Conservation (phyloP, 768 basidiomycete genomes). For the Mycena vitilis region DNA sequence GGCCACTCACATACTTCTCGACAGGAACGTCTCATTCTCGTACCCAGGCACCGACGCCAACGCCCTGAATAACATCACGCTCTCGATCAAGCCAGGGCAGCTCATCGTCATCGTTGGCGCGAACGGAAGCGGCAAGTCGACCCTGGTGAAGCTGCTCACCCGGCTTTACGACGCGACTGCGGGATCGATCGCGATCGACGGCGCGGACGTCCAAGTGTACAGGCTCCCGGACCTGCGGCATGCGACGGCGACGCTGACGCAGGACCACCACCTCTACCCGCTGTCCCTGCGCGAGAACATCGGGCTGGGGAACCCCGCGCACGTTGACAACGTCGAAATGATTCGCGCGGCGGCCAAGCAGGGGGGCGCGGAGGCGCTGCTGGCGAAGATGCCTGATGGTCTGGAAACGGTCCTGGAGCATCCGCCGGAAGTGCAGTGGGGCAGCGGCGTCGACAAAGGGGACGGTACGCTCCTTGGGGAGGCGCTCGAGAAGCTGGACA, state of each 20-base stretch:
- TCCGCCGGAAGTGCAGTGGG: slow-evolving; percentile 13
- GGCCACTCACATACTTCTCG: neutral
- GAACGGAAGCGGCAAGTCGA: too few relatives aligned
- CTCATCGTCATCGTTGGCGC: too few relatives aligned
- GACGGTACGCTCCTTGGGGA: slow-evolving; percentile 36
- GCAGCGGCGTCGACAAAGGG: slow-evolving; percentile 15
- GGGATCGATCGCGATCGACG: too few relatives aligned
- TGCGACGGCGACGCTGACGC: slow-evolving; percentile 48
- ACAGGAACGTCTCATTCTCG: slow-evolving; percentile 43
- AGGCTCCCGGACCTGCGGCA: slow-evolving; percentile 28
- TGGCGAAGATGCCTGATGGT: slow-evolving; percentile 30
- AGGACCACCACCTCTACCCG: slow-evolving; percentile 24
- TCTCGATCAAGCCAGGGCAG: too few relatives aligned
- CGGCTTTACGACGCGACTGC: too few relatives aligned
- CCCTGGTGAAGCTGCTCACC: too few relatives aligned
- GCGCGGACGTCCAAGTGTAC: too few relatives aligned
- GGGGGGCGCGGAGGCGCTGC: slow-evolving; percentile 30
- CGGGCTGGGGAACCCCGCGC: slow-evolving; percentile 45
- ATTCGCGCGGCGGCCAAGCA: slow-evolving; percentile 36
- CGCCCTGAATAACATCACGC: too few relatives aligned
- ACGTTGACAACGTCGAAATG: slow-evolving; percentile 24
- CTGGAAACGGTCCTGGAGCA: slow-evolving; percentile 30
- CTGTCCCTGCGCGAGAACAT: slow-evolving; percentile 55
- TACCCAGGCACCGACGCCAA: too few relatives aligned
- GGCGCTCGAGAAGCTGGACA: slow-evolving; percentile 46